These are phyloP conservation scores for Tuctoria greenei DNA, from an alignment of 176 grass and related monocot genomes.

Conservation along the genomic window DNA sequence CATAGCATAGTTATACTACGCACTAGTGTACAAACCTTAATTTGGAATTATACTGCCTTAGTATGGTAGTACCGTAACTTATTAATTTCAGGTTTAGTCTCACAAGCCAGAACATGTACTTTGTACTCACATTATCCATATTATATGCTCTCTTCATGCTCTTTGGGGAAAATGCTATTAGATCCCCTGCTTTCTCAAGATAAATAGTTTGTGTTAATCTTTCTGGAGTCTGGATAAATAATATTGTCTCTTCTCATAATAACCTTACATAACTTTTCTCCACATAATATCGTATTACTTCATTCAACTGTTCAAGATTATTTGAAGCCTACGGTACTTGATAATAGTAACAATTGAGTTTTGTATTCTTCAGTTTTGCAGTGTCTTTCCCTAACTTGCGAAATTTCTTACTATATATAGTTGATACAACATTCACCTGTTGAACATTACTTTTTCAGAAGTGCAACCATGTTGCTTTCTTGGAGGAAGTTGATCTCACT, in stretches of 20 bases:
- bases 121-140: neutral
- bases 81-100: constrained; percentile 4
- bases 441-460: constrained; percentile 45
- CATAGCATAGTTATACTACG: neutral
- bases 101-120: neutral
- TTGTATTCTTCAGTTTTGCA: neutral
- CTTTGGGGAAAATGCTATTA: neutral
- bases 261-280: neutral
- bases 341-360: neutral
- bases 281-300: neutral
- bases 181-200: neutral
- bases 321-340: constrained; percentile 14
- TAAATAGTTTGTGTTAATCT: neutral
- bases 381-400: neutral
- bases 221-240: neutral
- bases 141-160: neutral
- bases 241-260: neutral
- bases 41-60: neutral
- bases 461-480: constrained; percentile 41
- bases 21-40: neutral
- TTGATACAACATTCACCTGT: constrained; percentile 13
- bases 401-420: constrained; percentile 6
- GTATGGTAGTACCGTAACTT: neutral
- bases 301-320: neutral
- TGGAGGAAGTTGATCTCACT: constrained; percentile 26